Evolutionary conservation across 192 early-diverging fungal species (phyloP).

Genomic region (Coemansia sp.): DNA sequence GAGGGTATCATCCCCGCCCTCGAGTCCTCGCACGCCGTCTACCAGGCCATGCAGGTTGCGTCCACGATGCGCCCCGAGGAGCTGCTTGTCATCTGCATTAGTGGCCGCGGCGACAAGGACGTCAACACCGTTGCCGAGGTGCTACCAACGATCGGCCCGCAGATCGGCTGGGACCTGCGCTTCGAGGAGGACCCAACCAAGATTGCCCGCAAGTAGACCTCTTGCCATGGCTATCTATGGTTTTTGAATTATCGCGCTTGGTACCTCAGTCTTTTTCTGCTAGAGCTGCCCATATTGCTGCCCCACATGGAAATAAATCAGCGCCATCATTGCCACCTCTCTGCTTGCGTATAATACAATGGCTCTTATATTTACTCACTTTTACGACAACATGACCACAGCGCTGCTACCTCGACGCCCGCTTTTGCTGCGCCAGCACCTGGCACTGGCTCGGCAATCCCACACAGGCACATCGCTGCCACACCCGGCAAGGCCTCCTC

Average conservation of each 20-base stretch:
- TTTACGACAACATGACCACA: not conserved
- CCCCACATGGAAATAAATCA: no score
- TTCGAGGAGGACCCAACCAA: slow-evolving; percentile 58
- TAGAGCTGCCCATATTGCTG: no score
- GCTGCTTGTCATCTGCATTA: slow-evolving; percentile 88
- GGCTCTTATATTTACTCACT: no score
- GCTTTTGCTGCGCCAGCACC: not conserved
- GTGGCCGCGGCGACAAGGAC: slow-evolving; percentile 98
- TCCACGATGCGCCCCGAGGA: slow-evolving; percentile 71
- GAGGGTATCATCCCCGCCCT: slow-evolving; percentile 97
- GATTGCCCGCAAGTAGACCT: slow-evolving; percentile 4
- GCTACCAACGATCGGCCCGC: slow-evolving; percentile 85
- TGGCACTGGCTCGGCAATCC: not conserved
- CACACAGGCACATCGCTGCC: no score
- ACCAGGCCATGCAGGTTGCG: slow-evolving; percentile 78
- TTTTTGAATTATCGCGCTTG: no score
- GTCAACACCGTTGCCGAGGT: slow-evolving; percentile 90
- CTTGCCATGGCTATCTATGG: no score
- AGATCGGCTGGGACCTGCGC: slow-evolving; percentile 87
- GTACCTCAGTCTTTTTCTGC: no score
- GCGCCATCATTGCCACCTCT: no score
- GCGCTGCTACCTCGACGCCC: not conserved
- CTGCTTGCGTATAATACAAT: no score
- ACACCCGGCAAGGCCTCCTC: not conserved
- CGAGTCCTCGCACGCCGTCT: slow-evolving; percentile 94